Percentiles rank a stretch among this genome's conserved stretches.
Conservation (phyloP, 305 asterid genomes). For the Ruellia speciosa region DNA sequence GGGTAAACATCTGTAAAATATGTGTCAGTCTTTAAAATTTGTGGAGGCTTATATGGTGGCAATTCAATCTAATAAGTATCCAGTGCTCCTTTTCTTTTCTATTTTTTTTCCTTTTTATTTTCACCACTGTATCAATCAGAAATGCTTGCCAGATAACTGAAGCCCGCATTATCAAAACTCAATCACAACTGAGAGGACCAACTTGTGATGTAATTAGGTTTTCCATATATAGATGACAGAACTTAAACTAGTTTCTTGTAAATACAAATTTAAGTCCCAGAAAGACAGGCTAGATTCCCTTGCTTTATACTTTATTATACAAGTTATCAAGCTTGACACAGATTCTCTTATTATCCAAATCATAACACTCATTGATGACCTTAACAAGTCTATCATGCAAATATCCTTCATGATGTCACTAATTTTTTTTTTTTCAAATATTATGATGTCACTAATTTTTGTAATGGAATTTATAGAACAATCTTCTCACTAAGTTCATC, state of each 20-base stretch:
- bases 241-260: background rate
- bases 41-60: too few species aligned
- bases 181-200: background rate
- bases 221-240: background rate
- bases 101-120: too few species aligned
- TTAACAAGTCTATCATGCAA: slow-evolving; percentile 3
- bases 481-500: too few species aligned
- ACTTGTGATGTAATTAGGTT: background rate
- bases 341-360: background rate
- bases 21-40: too few species aligned
- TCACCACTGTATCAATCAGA: too few species aligned
- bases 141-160: too few species aligned
- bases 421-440: too few species aligned
- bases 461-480: background rate
- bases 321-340: background rate
- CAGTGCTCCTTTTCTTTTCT: too few species aligned
- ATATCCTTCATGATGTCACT: slow-evolving; percentile 3
- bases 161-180: background rate
- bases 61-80: too few species aligned
- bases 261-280: slow-evolving; percentile 5
- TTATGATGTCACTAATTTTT: slow-evolving; percentile 6
- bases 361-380: background rate
- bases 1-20: too few species aligned
- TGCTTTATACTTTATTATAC: background rate
- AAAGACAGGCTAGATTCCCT: background rate